Conservation (phyloP, 495 filamentous ascomycete species). For the Hyphodiscus hymeniophilus region DNA sequence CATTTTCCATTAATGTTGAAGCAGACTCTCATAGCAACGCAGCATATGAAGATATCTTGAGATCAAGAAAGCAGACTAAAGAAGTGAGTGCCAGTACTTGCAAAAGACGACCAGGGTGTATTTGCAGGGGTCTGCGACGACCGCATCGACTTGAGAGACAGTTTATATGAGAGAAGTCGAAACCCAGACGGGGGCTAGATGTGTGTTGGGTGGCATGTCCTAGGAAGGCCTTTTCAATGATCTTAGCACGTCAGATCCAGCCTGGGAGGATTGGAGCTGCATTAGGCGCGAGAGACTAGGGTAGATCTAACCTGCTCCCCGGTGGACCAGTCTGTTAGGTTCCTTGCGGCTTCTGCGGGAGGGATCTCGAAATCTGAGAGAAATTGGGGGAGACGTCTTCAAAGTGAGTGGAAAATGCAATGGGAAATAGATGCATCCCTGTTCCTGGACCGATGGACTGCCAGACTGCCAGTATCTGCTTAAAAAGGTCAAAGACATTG, state of each 20-base stretch:
- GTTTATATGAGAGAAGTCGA: slow-evolving; percentile 17
- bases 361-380: no score
- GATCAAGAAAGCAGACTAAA: slow-evolving; percentile 12
- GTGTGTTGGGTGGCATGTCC: slow-evolving; percentile 13
- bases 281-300: not conserved
- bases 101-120: slow-evolving; percentile 14
- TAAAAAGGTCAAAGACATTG: slow-evolving; percentile 19
- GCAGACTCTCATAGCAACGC: slow-evolving; percentile 4
- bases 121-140: slow-evolving; percentile 19
- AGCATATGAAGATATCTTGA: not conserved
- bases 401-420: not conserved
- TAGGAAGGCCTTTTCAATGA: slow-evolving; percentile 11
- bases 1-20: not conserved
- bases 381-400: not conserved
- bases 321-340: slow-evolving; percentile 2
- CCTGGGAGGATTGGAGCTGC: not conserved
- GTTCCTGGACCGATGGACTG: slow-evolving; percentile 13
- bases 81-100: slow-evolving; percentile 19
- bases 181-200: slow-evolving; percentile 13
- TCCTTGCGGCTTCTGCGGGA: slow-evolving; percentile 1
- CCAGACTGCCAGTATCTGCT: slow-evolving; percentile 16
- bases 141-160: slow-evolving; percentile 18
- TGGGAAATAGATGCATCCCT: not conserved
- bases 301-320: slow-evolving; percentile 18
- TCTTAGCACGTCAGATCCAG: slow-evolving; percentile 16